Base-by-base conservation (phyloP, 2,329 filamentous ascomycete genomes). In the Paecilomyces variotii region DNA sequence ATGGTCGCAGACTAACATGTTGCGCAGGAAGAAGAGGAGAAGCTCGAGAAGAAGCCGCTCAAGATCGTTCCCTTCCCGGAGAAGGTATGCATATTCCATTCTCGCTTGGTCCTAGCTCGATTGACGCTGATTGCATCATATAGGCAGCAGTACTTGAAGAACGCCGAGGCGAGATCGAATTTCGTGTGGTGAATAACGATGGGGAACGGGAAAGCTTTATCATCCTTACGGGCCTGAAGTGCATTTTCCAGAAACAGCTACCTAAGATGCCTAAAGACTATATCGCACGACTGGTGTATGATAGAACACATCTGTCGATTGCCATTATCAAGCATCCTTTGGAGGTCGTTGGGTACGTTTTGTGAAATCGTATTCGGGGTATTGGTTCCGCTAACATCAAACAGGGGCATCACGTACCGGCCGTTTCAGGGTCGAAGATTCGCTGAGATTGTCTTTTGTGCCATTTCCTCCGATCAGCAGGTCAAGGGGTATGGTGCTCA, bases 251-350 rank as follows among this genome's bases (percentile, higher is more conserved):
- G 73, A 97, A 97, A 68, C 94, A 99, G 71, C 81, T 99, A 4
- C 94, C 94, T 0, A 97, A 97, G 76, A 99, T 99, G 94, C 94
- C 94, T 12, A 97, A 97, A 75, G 94, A 97, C 71, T 99, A 99
- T 73, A 97, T 99, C 67, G 94, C 94, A 3, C 89, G 94, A 45
- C 85, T 99, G 6, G 94, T 99, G 59, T 99, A 99, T 77, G 94
- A 99, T 75, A 87, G 94, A 56, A 96, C 93, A 4, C 94, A 99
- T 78, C 74, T 97, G 61, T 96, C 91, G 45, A 96, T 99, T 67
- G 94, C 94, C 25, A 97, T 99, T 69, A 90, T 97, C 67, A 97
- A 97, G 79, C 92, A 95, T 68, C 93, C 94, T 0, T 80, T 97
- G 55, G 91, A 97, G 69, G 91, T 96, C n/a, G 89, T 96, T 35